A percentile compares a stretch with the other conserved stretches of the same genome.
These are phyloP conservation scores for Piromyces sp. DNA, from an alignment of 192 early-diverging fungal species.

Conservation along the genomic window DNA sequence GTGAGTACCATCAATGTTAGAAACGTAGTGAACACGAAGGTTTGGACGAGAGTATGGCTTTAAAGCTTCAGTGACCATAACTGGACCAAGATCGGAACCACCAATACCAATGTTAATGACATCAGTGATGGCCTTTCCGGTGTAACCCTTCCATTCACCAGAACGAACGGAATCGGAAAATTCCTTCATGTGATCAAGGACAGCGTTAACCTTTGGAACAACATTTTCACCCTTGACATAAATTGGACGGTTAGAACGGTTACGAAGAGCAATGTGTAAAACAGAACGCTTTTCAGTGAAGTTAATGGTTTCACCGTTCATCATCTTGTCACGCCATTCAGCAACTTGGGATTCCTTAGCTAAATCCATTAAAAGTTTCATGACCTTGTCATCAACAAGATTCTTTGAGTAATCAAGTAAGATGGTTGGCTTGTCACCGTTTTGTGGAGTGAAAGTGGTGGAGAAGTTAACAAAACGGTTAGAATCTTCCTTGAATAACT, in stretches of 20 bases:
- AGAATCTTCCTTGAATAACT: constrained; percentile 60
- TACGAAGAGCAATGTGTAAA: constrained; percentile 86
- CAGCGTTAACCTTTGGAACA: constrained; percentile 84
- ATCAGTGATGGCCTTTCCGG: constrained; percentile 82
- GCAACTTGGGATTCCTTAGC: constrained; percentile 70
- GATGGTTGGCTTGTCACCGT: constrained; percentile 42
- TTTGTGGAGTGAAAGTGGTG: constrained; percentile 37
- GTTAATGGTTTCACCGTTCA: constrained; percentile 87
- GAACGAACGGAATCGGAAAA: constrained; percentile 69
- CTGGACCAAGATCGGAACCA: constrained; percentile 91
- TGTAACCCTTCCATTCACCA: constrained; percentile 90
- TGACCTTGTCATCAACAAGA: constrained; percentile 62
- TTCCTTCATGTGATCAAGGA: constrained; percentile 80
- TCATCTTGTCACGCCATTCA: constrained; percentile 82
- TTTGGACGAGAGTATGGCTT: constrained; percentile 72
- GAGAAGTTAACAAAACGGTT: constrained; percentile 65
- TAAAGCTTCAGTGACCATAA: constrained; percentile 98
- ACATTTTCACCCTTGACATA: constrained; percentile 76
- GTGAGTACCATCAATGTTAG: constrained; percentile 96
- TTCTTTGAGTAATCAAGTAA: constrained; percentile 96
- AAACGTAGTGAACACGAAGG: constrained; percentile 83
- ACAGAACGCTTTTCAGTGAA: constrained; percentile 78
- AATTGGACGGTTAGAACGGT: constrained; percentile 65
- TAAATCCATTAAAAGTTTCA: constrained; percentile 61
- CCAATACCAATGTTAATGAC: constrained; percentile 98